These are phyloP conservation scores for Senna tora DNA, from an alignment of 306 rosid species.

Conservation along the genomic window DNA sequence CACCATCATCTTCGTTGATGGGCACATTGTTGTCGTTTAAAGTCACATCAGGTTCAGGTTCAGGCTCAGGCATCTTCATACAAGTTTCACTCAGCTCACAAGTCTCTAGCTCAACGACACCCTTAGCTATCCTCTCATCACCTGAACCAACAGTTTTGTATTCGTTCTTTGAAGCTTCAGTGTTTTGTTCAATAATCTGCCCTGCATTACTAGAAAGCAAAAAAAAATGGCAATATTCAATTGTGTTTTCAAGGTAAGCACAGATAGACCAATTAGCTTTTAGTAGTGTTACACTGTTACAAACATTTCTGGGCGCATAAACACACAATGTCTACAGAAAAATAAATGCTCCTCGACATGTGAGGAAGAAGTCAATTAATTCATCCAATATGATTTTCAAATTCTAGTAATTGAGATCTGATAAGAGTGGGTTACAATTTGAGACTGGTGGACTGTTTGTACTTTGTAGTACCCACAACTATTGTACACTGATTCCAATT, in stretches of 20 bases:
- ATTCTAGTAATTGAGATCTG: constrained; percentile 1
- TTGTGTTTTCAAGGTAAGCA: constrained; percentile 20
- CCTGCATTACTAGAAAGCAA: constrained; percentile 48
- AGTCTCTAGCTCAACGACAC: constrained; percentile 39
- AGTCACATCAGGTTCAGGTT: constrained; percentile 39
- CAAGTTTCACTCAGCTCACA: constrained; percentile 53
- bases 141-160: constrained; percentile 28
- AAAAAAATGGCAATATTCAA: not conserved
- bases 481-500: not conserved
- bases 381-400: constrained; percentile 21
- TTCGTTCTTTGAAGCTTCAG: constrained; percentile 18
- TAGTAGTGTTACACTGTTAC: not conserved
- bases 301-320: not conserved
- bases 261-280: not conserved
- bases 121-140: constrained; percentile 33
- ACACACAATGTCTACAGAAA: not conserved
- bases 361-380: not conserved
- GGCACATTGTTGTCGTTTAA: constrained; percentile 31
- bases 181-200: constrained; percentile 36
- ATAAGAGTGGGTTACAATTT: constrained; percentile 3
- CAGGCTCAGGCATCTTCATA: constrained; percentile 48
- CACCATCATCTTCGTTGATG: constrained; percentile 43
- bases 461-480: not conserved
- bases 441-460: constrained; percentile 28
- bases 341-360: not conserved